phyloP scores from a whole-genome alignment of 495 filamentous ascomycete genomes.

The Penicillium antarcticum region DNA sequence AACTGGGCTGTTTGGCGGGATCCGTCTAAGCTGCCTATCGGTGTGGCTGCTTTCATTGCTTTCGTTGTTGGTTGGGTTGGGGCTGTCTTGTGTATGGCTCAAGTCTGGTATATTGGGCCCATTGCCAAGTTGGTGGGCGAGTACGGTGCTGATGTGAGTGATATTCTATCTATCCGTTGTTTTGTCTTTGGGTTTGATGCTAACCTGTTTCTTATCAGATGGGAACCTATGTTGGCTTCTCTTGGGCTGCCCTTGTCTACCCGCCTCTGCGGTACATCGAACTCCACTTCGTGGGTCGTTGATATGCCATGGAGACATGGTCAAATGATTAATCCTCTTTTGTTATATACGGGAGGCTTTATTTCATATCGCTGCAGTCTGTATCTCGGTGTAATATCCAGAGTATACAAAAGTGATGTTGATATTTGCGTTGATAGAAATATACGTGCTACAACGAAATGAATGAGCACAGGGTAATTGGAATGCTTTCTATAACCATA shows the following conservation, averaged over 20 bases:
- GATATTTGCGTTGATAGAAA: too few species aligned
- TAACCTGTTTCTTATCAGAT: constrained; percentile 30
- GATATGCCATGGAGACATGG: not conserved
- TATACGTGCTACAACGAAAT: too few species aligned
- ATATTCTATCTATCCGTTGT: not conserved
- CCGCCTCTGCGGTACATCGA: constrained; percentile 50
- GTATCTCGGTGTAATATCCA: too few species aligned
- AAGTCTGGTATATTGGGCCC: constrained; percentile 67
- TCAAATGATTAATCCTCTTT: not conserved
- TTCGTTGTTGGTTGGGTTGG: constrained; percentile 71
- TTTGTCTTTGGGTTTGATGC: not conserved
- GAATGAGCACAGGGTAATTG: too few species aligned
- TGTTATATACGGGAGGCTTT: not conserved
- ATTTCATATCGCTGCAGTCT: too few species aligned
- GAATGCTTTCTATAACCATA: too few species aligned
- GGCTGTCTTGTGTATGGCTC: constrained; percentile 67
- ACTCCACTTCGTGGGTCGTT: constrained; percentile 42
- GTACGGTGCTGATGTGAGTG: constrained; percentile 57
- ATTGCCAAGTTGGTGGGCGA: constrained; percentile 54
- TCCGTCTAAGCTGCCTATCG: constrained; percentile 56
- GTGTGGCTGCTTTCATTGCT: constrained; percentile 57
- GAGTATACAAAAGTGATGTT: too few species aligned
- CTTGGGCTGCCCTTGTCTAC: constrained; percentile 46
- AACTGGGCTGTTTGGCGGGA: constrained; percentile 64
- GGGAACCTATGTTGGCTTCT: constrained; percentile 50